These are phyloP conservation scores for Fusarium sp. DNA, from an alignment of 2,329 filamentous ascomycete species.

Conservation along the genomic window DNA sequence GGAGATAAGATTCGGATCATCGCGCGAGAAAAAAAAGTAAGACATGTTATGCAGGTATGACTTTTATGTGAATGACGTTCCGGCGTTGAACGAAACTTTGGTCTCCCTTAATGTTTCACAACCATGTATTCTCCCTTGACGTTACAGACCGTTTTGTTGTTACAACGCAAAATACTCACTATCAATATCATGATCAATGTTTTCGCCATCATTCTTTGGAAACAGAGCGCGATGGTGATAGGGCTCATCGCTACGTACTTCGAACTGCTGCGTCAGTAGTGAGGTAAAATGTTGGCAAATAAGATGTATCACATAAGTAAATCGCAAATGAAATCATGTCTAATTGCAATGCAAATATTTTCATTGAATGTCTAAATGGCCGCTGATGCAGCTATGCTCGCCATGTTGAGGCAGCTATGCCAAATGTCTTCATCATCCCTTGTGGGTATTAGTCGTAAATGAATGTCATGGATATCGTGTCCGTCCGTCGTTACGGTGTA, in stretches of 20 bases:
- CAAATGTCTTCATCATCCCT: conserved; percentile 3
- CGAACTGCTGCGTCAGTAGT: neutral
- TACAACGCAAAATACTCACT: neutral
- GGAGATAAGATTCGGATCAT: no score
- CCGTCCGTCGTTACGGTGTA: conserved; percentile 45
- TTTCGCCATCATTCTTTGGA: neutral
- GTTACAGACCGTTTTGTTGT: conserved; percentile 31
- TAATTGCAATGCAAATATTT: conserved; percentile 11
- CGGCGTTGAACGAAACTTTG: conserved; percentile 17
- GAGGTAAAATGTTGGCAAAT: neutral
- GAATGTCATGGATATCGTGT: conserved; percentile 47
- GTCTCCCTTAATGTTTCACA: conserved; percentile 39
- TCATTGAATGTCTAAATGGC: conserved; percentile 28
- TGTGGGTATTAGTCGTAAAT: conserved; percentile 37
- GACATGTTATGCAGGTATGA: conserved; percentile 14
- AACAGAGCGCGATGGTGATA: neutral
- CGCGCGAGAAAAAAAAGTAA: neutral
- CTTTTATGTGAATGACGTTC: conserved; percentile 17
- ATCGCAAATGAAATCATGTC: neutral
- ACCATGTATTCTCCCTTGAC: conserved; percentile 18
- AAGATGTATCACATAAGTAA: neutral
- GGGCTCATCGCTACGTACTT: no score
- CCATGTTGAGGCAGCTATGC: conserved; percentile 16
- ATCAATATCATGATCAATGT: neutral
- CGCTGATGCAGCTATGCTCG: conserved; percentile 25